Base-by-base conservation (phyloP, 768 basidiomycete genomes). In the Xerocomellus chrysenteron region DNA sequence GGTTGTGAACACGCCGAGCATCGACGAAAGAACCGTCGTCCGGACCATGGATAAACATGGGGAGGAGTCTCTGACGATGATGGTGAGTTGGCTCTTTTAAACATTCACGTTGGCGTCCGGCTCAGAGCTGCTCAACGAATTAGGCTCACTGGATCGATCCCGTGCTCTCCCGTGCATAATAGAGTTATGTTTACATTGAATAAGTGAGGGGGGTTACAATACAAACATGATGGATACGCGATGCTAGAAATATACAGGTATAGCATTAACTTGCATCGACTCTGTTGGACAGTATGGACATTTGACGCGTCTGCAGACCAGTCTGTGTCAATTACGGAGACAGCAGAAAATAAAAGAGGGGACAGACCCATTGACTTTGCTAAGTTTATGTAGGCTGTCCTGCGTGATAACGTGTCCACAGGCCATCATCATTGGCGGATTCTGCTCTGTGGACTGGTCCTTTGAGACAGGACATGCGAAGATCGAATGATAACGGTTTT, bases 391-490 rank as follows among this genome's bases (percentile, higher is more conserved):
- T 60, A 98, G 75, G 70, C 92, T 96, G 65, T 98, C 96, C 68
- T 89, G 89, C 2, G 92, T 88, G 44, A 99, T 87, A 37, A 97
- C 94, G 73, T 99, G 97, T 2, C 96, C 97, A 69, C 97, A 98
- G 4, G 78, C 75, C 80, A 99, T 88, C 90, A 98, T 95, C 93
- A 97, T 97, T 0, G 97, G 96, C 10, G 94, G 97, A 70, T 99
- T 99, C 55, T 80, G 73, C 50, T 92, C 89, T 5, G 92, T 95
- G 24, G 94, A 87, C 74, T 97, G 96, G 66, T 98, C 96, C 74
- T 98, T 98, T 10, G 94, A 96, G 21, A 99, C 97, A 0, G 97
- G 92, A 72, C 97, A 99, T 46, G 94, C 87, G 71, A 99, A 98
- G 55, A 98, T 89, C 1, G 95, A 97, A 71, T 99, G 97, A 73